phyloP scores from a whole-genome alignment of 1,284 basidiomycete species.

The Chiua sp. region DNA sequence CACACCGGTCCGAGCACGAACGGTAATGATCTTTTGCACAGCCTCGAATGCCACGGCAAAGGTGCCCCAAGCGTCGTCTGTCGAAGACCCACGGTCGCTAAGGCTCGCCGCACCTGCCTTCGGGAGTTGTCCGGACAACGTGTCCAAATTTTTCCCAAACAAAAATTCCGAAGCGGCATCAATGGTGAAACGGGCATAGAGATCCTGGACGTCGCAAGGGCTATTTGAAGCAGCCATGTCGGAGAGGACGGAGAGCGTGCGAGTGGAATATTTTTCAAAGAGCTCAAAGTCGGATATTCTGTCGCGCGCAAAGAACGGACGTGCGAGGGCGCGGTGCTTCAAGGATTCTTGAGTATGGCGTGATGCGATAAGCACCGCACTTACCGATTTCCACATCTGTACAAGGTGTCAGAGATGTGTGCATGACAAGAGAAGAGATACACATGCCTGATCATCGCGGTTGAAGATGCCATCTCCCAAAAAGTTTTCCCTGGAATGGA shows the following conservation, averaged over 20 bases:
- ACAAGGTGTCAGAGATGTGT: slow-evolving; percentile 10
- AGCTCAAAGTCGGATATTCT: slow-evolving; percentile 71
- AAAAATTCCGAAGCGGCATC: slow-evolving; percentile 75
- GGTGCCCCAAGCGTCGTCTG: slow-evolving; percentile 62
- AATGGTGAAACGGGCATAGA: slow-evolving; percentile 70
- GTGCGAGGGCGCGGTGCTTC: slow-evolving; percentile 69
- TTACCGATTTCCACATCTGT: slow-evolving; percentile 59
- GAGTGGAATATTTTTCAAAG: slow-evolving; percentile 60
- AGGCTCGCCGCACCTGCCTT: slow-evolving; percentile 48
- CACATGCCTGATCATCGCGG: slow-evolving; percentile 65
- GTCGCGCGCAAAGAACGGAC: slow-evolving; percentile 76
- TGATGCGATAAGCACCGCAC: slow-evolving; percentile 13
- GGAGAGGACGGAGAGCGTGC: slow-evolving; percentile 56
- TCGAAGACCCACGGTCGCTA: slow-evolving; percentile 64
- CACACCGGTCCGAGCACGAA: slow-evolving; percentile 57
- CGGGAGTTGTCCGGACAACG: slow-evolving; percentile 60
- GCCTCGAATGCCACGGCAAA: slow-evolving; percentile 70
- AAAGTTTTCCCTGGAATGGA: slow-evolving; percentile 61
- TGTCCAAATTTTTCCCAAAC: slow-evolving; percentile 67
- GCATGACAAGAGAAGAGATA: slow-evolving; percentile 5
- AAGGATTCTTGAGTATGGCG: slow-evolving; percentile 8
- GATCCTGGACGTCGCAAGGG: slow-evolving; percentile 68
- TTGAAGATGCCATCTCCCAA: slow-evolving; percentile 78
- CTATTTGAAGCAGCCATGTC: slow-evolving; percentile 40
- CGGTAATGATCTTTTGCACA: slow-evolving; percentile 60